Percentiles rank a stretch among this genome's conserved stretches.
These are phyloP conservation scores for Teratosphaeria nubilosa DNA, from an alignment of 2,329 filamentous ascomycete species.

Conservation along the genomic window DNA sequence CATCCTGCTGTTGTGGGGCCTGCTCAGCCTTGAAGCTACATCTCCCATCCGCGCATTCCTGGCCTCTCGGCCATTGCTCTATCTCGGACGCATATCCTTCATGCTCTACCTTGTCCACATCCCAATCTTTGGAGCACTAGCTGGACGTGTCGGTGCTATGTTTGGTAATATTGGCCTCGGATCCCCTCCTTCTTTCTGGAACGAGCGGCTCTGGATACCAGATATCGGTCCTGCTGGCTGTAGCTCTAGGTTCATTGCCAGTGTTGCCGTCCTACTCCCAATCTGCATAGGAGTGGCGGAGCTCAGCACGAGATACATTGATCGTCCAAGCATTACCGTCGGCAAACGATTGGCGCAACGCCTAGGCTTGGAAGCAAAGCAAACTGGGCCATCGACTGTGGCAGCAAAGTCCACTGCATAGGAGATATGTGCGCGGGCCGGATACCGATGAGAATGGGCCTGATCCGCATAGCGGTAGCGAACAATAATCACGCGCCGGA, in stretches of 20 bases:
- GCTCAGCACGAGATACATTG: neutral
- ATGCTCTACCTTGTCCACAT: slow-evolving; percentile 56
- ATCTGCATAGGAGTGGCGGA: neutral
- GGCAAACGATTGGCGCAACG: neutral
- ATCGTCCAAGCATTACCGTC: neutral
- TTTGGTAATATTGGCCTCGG: neutral
- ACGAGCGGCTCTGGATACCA: neutral
- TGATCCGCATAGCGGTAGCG: neutral
- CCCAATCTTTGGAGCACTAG: slow-evolving; percentile 37
- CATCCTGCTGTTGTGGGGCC: neutral
- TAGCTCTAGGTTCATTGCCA: neutral
- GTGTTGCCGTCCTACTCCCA: neutral
- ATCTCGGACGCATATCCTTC: slow-evolving; percentile 53
- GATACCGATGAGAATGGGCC: neutral
- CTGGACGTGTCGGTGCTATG: neutral
- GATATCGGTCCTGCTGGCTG: neutral
- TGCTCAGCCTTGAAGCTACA: neutral
- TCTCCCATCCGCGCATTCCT: neutral
- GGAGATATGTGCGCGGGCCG: neutral
- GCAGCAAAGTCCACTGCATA: neutral
- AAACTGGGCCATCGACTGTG: neutral
- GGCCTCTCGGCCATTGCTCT: slow-evolving; percentile 30
- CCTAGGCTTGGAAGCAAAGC: neutral
- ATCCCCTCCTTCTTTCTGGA: neutral
- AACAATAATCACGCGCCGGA: neutral